Conservation (phyloP, 2,329 filamentous ascomycete genomes). For the Penicillium sp. region DNA sequence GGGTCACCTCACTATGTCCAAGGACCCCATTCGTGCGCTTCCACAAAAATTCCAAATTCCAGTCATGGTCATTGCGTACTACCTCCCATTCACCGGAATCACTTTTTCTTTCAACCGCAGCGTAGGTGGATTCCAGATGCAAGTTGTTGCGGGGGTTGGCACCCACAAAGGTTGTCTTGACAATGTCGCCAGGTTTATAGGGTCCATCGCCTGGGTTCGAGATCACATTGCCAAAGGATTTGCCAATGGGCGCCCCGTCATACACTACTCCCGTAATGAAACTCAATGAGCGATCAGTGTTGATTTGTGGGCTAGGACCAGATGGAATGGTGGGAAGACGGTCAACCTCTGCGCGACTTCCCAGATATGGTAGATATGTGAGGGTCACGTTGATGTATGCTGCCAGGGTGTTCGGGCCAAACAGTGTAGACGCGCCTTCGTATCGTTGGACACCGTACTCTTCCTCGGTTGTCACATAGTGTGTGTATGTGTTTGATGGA, state of each 20-base stretch:
- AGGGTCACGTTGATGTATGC: conserved; percentile 86
- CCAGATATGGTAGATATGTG: conserved; percentile 67
- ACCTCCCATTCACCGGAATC: conserved; percentile 58
- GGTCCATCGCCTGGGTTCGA: conserved; percentile 50
- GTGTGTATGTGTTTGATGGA: conserved; percentile 86
- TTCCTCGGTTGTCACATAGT: conserved; percentile 76
- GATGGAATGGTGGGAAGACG: conserved; percentile 44
- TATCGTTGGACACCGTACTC: conserved; percentile 85
- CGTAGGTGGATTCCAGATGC: conserved; percentile 72
- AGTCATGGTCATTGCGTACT: conserved; percentile 74
- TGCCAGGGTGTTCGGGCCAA: conserved; percentile 75
- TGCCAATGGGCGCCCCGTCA: conserved; percentile 66
- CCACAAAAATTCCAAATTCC: conserved; percentile 82
- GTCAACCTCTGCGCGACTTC: conserved; percentile 43
- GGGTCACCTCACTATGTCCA: conserved; percentile 73
- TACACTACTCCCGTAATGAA: conserved; percentile 79
- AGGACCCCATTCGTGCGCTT: conserved; percentile 66
- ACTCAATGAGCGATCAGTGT: conserved; percentile 69
- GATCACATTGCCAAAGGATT: conserved; percentile 68
- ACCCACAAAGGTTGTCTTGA: conserved; percentile 72
- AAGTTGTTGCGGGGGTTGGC: conserved; percentile 91
- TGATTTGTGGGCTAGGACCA: conserved; percentile 72
- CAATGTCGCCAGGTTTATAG: conserved; percentile 61
- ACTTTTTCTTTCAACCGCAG: conserved; percentile 67
- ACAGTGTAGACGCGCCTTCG: conserved; percentile 91